Percentiles rank a stretch among this genome's conserved stretches.
phyloP scores from a whole-genome alignment of 768 basidiomycete species.

The Collybia sordida region DNA sequence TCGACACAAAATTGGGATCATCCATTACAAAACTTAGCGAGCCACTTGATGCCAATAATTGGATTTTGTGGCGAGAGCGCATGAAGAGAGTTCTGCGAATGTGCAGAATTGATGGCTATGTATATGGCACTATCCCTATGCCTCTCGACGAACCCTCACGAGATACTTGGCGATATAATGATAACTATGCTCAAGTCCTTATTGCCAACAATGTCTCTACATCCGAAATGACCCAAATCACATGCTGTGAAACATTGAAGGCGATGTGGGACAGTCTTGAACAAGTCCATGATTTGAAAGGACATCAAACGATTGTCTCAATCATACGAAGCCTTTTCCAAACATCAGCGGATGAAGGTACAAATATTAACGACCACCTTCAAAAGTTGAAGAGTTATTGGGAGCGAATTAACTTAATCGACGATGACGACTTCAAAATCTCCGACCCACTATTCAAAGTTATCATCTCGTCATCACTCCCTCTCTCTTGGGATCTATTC shows the following conservation, averaged over 20 bases:
- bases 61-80: no score
- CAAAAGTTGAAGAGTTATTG: neutral
- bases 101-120: no score
- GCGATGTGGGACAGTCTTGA: neutral
- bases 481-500: neutral
- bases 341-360: neutral
- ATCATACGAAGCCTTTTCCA: neutral
- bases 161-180: neutral
- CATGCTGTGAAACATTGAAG: neutral
- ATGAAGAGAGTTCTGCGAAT: no score
- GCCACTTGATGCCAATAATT: no score
- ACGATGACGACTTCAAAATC: neutral
- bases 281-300: neutral
- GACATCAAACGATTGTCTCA: neutral
- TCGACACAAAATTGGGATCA: no score
- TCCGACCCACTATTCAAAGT: conserved; percentile 1
- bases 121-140: no score
- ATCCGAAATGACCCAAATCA: neutral
- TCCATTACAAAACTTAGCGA: no score
- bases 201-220: neutral
- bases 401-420: neutral
- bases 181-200: neutral
- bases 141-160: no score
- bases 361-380: neutral
- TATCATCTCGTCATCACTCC: conserved; percentile 1